These are phyloP conservation scores for Colletotrichum aenigma DNA, from an alignment of 2,329 filamentous ascomycete species.

Conservation along the genomic window DNA sequence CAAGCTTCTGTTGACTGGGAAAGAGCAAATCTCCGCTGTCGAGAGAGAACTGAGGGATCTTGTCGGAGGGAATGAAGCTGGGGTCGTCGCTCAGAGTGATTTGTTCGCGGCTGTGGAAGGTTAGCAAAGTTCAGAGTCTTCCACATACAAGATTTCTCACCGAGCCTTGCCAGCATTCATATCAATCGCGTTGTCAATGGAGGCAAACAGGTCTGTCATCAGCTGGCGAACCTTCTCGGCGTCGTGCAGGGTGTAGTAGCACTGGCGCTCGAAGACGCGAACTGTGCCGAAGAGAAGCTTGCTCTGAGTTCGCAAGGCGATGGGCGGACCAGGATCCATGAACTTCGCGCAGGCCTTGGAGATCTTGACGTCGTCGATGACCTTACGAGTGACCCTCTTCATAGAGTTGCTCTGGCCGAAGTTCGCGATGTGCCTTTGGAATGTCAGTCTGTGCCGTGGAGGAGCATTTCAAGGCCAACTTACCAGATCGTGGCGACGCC, in stretches of 20 bases:
- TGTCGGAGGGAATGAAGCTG: slow-evolving; percentile 72
- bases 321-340: slow-evolving; percentile 77
- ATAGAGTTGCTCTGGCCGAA: slow-evolving; percentile 70
- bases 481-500: slow-evolving; percentile 96
- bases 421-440: slow-evolving; percentile 84
- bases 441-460: neutral
- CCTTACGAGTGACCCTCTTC: slow-evolving; percentile 80
- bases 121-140: slow-evolving; percentile 63
- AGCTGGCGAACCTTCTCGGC: slow-evolving; percentile 75
- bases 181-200: slow-evolving; percentile 64
- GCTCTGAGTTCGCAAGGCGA: slow-evolving; percentile 88
- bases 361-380: slow-evolving; percentile 87
- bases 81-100: slow-evolving; percentile 84
- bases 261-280: slow-evolving; percentile 86
- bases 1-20: slow-evolving; percentile 38
- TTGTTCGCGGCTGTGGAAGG: slow-evolving; percentile 75
- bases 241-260: slow-evolving; percentile 82
- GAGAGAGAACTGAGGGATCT: slow-evolving; percentile 62
- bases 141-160: slow-evolving; percentile 50
- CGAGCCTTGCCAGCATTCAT: slow-evolving; percentile 72
- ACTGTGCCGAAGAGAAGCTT: slow-evolving; percentile 87
- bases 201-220: slow-evolving; percentile 66
- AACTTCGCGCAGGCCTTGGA: slow-evolving; percentile 89
- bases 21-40: slow-evolving; percentile 35
- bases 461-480: slow-evolving; percentile 26